Base-by-base conservation (phyloP, 2,329 filamentous ascomycete species). In the Bipolaris zeicola region DNA sequence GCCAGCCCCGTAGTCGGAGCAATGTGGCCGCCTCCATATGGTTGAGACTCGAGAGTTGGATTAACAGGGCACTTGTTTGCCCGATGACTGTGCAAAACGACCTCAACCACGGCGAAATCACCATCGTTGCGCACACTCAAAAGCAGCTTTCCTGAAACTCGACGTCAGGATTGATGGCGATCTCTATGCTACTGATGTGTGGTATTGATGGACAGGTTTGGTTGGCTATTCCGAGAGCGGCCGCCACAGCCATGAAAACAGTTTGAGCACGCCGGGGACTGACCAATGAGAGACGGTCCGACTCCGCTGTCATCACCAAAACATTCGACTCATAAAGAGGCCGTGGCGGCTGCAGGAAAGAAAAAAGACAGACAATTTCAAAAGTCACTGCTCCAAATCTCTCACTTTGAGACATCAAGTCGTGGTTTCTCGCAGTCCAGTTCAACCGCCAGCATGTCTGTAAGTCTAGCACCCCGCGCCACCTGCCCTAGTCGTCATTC, bases 251-350 rank as follows among this genome's bases (percentile, higher is more conserved):
- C 57, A 20, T 50, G 61, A 53, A 63, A 64, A 45, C 45, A 37
- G 55, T 50, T 26, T 16, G 26, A 47, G 28, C 34, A 44, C 62
- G 44, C 62, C 57, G 53, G 45, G 26, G 38, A 37, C 14, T 47
- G 50, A 33, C 70, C 68, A 72, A 73, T 73, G 57, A 68, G 44
- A 55, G 46, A 42, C 45, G 42, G 51, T 55, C 66, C 67, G 68
- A 65, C 51, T 68, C 58, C 62, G 65, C 57, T 57, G 52, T 59
- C 55, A 61, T 53, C 28, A 50, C 50, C 52, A 58, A 42, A 55
- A 57, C 61, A 54, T 56, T 60, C 65, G 68, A 73, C 68, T 72
- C 70, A 70, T 71, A 64, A 60, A 43, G 46, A 50, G 52, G 47
- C 64, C 44, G 48, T 55, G 57, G 49, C 53, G 38, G 55, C 56